Conservation (phyloP, 352 stramenopile genomes). For the Phytophthora pisi region DNA sequence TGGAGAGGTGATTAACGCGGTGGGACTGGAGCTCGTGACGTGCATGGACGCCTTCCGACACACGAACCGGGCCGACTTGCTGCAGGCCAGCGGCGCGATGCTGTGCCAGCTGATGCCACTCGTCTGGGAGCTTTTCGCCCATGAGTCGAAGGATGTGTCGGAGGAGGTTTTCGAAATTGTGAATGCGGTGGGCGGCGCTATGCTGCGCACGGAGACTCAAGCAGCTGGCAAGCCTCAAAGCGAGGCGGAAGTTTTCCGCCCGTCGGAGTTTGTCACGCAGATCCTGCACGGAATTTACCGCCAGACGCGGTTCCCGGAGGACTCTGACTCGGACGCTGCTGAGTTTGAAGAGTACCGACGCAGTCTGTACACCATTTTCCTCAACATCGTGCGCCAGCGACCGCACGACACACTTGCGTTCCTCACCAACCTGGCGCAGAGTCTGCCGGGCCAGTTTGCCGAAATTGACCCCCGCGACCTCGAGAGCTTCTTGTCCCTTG, state of each 20-base stretch:
- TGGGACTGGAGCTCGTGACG: conserved; percentile 80
- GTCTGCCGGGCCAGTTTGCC: conserved; percentile 55
- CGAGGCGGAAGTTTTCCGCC: conserved; percentile 63
- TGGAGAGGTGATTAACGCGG: conserved; percentile 82
- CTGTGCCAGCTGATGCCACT: conserved; percentile 78
- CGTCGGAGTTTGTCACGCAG: conserved; percentile 78
- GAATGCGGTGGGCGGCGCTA: conserved; percentile 67
- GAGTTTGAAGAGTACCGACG: conserved; percentile 87
- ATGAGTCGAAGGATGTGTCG: conserved; percentile 84
- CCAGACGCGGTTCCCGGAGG: conserved; percentile 80
- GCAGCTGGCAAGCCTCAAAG: conserved; percentile 25
- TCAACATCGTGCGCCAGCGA: conserved; percentile 82
- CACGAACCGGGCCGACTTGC: conserved; percentile 46
- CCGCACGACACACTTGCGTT: conserved; percentile 74
- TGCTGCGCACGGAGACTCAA: conserved; percentile 66
- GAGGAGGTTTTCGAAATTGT: conserved; percentile 90
- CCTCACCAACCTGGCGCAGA: conserved; percentile 65
- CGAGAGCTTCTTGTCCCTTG: conserved; percentile 82
- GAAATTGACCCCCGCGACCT: conserved; percentile 64
- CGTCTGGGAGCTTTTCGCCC: conserved; percentile 81
- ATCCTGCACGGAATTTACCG: conserved; percentile 85
- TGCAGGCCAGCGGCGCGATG: conserved; percentile 64
- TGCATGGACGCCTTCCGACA: conserved; percentile 83
- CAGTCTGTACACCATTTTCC: conserved; percentile 87
- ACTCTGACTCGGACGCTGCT: conserved; percentile 75